Evolutionary conservation across 441 rosid genomes (phyloP).

Genomic region (Gossypium lobatum): DNA sequence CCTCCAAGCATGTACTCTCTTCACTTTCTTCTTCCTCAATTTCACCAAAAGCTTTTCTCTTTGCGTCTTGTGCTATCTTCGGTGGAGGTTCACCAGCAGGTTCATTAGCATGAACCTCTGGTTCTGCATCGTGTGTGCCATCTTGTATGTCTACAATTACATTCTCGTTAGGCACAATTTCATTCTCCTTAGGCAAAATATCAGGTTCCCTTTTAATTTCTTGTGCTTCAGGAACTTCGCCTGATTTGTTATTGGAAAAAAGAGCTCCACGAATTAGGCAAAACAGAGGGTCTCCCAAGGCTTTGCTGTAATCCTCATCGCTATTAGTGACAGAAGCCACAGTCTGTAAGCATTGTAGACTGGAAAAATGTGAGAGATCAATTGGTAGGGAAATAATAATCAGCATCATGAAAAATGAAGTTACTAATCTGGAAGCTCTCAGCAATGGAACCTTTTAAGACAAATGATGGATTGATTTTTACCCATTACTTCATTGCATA

Average conservation of each 20-base stretch:
- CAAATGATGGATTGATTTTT: not conserved
- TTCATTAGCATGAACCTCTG: slow-evolving; percentile 15
- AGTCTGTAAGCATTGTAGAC: slow-evolving; percentile 40
- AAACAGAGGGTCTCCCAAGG: slow-evolving; percentile 60
- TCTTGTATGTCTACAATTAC: slow-evolving; percentile 18
- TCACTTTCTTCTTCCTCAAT: slow-evolving; percentile 49
- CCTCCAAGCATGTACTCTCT: slow-evolving; percentile 17
- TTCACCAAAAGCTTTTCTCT: slow-evolving; percentile 31
- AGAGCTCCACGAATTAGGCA: slow-evolving; percentile 49
- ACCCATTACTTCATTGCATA: too few species aligned
- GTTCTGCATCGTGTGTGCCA: slow-evolving; percentile 15
- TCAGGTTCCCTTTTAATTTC: slow-evolving; percentile 14
- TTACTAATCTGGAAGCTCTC: not conserved
- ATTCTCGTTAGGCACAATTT: slow-evolving; percentile 9
- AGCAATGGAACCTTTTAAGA: not conserved
- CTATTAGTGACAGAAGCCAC: slow-evolving; percentile 45
- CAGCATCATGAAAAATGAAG: not conserved
- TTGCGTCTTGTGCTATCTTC: slow-evolving; percentile 30
- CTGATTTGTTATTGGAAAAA: slow-evolving; percentile 27
- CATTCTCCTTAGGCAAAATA: slow-evolving; percentile 1
- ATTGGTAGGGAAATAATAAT: not conserved
- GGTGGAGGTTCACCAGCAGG: not conserved
- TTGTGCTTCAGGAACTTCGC: slow-evolving; percentile 20
- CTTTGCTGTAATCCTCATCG: slow-evolving; percentile 57
- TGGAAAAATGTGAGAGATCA: slow-evolving; percentile 16